Conservation (phyloP, 1,284 basidiomycete genomes). For the Ceratobasidium sp. region DNA sequence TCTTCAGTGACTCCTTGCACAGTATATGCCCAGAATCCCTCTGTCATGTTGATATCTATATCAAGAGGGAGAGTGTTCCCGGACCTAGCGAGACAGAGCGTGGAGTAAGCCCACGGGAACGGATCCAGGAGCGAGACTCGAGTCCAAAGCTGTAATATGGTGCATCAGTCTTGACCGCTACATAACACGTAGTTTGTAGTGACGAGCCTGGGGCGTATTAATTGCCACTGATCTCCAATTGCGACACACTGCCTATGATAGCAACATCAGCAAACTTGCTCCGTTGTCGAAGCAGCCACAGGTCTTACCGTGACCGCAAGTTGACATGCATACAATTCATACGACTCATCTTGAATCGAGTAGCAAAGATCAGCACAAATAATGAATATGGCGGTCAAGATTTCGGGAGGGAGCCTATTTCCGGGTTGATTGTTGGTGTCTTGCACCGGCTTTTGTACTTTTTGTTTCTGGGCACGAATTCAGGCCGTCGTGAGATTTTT, state of each 20-base stretch:
- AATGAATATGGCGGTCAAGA: slow-evolving; percentile 1
- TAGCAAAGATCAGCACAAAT: neutral
- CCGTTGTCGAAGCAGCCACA: neutral
- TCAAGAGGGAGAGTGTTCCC: neutral
- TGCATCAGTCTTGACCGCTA: neutral
- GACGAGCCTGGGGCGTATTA: neutral
- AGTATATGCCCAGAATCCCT: neutral
- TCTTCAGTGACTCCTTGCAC: neutral
- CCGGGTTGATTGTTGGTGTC: neutral
- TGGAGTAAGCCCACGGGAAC: neutral
- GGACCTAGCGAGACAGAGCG: neutral
- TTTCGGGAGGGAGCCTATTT: slow-evolving; percentile 15
- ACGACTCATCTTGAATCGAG: neutral
- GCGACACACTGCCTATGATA: slow-evolving; percentile 1
- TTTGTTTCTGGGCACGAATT: neutral
- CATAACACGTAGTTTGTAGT: neutral
- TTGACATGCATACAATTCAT: neutral
- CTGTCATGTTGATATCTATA: neutral
- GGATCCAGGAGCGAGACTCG: neutral
- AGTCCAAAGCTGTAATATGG: slow-evolving; percentile 23
- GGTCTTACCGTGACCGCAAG: neutral
- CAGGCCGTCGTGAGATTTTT: no score
- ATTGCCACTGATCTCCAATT: slow-evolving; percentile 16
- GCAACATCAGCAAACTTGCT: no score
- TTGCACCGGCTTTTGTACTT: neutral